These are phyloP conservation scores for Taiwanofungus camphoratus DNA, from an alignment of 1,284 basidiomycete species.

Conservation along the genomic window DNA sequence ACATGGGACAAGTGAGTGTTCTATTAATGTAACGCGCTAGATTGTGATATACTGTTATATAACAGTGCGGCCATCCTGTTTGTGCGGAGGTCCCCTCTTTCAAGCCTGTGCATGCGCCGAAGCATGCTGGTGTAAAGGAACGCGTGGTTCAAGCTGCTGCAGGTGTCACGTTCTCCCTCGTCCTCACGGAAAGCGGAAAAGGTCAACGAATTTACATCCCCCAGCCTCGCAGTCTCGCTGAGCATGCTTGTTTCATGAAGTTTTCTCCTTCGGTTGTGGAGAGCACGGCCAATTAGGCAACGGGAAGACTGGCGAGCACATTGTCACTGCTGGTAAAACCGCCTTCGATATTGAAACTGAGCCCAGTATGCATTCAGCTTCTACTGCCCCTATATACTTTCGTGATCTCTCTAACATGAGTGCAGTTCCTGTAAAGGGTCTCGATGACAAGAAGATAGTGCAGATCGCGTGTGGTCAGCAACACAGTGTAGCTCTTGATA, in stretches of 20 bases:
- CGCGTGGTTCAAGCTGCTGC: constrained; percentile 70
- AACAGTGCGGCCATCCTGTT: constrained; percentile 65
- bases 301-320: constrained; percentile 84
- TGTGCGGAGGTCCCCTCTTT: constrained; percentile 63
- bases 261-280: constrained; percentile 87
- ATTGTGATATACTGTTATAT: neutral
- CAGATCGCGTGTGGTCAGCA: constrained; percentile 84
- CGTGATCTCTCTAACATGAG: constrained; percentile 6
- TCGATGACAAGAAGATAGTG: constrained; percentile 72
- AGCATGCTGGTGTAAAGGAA: constrained; percentile 50
- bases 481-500: constrained; percentile 79
- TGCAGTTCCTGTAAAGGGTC: constrained; percentile 63
- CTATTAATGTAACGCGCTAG: neutral
- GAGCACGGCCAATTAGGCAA: constrained; percentile 93
- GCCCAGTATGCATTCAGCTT: constrained; percentile 48
- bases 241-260: constrained; percentile 29
- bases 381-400: constrained; percentile 8
- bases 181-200: constrained; percentile 77
- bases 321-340: constrained; percentile 78
- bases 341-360: constrained; percentile 76
- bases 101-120: constrained; percentile 55
- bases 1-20: constrained; percentile 67
- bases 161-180: constrained; percentile 79
- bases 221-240: too few species aligned
- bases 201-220: constrained; percentile 34